Conservation (phyloP, 1,139 yeast species). For the Debaryomyces robertsiae region DNA sequence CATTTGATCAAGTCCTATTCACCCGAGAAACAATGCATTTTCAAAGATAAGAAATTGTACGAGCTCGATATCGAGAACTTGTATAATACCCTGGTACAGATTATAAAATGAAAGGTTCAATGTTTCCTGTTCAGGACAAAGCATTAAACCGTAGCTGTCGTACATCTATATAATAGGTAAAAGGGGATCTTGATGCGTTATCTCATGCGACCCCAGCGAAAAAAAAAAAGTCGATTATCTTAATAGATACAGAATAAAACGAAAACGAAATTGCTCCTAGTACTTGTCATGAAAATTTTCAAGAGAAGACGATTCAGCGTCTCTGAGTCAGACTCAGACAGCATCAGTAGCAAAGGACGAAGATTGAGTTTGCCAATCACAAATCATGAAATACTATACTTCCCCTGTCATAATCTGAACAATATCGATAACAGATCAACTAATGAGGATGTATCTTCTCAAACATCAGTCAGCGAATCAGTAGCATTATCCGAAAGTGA, state of each 20-base stretch:
- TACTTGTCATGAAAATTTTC: conserved; percentile 3
- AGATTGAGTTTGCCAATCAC: conserved; percentile 1
- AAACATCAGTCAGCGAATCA: conserved; percentile 14
- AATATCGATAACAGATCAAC: not conserved
- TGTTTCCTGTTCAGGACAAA: not conserved
- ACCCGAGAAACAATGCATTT: conserved; percentile 6
- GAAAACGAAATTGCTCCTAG: no score
- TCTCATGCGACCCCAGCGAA: no score
- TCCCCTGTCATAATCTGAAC: not conserved
- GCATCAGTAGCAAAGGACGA: conserved; percentile 1
- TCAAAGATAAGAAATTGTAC: conserved; percentile 6
- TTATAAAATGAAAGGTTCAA: not conserved
- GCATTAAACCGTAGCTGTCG: not conserved
- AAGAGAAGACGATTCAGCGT: conserved; percentile 7
- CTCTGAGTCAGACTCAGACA: not conserved
- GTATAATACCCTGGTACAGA: conserved; percentile 4
- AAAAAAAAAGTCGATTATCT: no score
- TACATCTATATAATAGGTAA: no score
- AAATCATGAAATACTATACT: conserved; percentile 4
- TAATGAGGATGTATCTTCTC: conserved; percentile 1
- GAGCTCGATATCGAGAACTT: conserved; percentile 7
- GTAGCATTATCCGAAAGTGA: conserved; percentile 28
- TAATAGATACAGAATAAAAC: no score
- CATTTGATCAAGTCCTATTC: conserved; percentile 25
- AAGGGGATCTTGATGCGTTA: no score